These are phyloP conservation scores for Dovyalis caffra DNA, from an alignment of 345 rosid genomes.

Conservation along the genomic window DNA sequence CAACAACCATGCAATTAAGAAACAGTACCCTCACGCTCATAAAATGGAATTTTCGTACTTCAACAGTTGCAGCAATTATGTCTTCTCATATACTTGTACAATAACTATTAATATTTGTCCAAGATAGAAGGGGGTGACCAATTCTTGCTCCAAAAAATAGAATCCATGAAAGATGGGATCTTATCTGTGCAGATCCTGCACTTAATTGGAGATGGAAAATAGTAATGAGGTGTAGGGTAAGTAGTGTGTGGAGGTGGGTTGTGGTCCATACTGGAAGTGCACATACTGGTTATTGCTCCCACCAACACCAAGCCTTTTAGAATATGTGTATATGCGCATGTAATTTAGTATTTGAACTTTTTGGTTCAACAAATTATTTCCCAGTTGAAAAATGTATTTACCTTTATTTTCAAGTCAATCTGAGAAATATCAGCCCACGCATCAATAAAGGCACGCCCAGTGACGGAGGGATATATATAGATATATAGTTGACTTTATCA, in stretches of 20 bases:
- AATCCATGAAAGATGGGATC: neutral
- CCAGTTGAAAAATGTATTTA: neutral
- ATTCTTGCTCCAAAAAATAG: too few relatives aligned
- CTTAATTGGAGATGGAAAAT: neutral
- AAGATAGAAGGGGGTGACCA: too few relatives aligned
- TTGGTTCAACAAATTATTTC: constrained; percentile 10
- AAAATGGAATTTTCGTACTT: neutral
- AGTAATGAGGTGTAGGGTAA: neutral
- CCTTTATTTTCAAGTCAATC: neutral
- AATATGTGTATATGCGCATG: neutral
- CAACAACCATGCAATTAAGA: constrained; percentile 23
- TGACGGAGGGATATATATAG: neutral
- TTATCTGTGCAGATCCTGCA: neutral
- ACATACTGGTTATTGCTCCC: neutral
- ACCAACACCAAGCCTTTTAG: neutral
- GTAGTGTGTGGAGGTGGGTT: neutral
- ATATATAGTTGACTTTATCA: neutral
- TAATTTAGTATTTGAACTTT: neutral
- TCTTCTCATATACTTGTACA: too few relatives aligned
- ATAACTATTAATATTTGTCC: too few relatives aligned
- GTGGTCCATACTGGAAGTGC: constrained; percentile 8
- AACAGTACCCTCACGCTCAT: neutral
- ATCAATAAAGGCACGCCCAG: neutral
- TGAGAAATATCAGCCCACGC: constrained; percentile 5
- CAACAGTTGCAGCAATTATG: neutral